Evolutionary conservation across 176 grass and related monocot genomes (phyloP).

Genomic region (Tuctoria greenei): DNA sequence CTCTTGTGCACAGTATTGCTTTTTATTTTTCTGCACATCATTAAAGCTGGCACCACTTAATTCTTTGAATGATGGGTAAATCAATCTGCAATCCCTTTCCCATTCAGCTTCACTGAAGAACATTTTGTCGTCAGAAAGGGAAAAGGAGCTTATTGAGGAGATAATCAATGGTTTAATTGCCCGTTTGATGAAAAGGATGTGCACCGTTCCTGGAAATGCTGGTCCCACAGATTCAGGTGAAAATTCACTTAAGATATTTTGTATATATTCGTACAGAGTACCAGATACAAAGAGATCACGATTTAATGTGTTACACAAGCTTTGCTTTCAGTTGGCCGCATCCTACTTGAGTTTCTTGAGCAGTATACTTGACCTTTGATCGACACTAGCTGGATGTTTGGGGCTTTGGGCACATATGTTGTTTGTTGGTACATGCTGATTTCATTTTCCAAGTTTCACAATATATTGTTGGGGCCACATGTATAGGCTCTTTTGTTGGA

Average conservation of each 20-base stretch:
- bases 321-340: not conserved
- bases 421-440: not conserved
- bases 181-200: conserved; percentile 92
- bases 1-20: not conserved
- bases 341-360: not conserved
- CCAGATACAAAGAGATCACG: conserved; percentile 10
- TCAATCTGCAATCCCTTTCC: conserved; percentile 27
- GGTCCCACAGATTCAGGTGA: conserved; percentile 50
- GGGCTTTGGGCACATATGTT: not conserved
- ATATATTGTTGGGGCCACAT: conserved; percentile 1
- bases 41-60: not conserved
- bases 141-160: conserved; percentile 67
- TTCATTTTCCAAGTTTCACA: conserved; percentile 21
- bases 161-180: conserved; percentile 68
- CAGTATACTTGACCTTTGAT: not conserved
- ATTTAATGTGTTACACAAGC: not conserved
- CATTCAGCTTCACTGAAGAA: conserved; percentile 80
- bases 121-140: conserved; percentile 60
- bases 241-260: conserved; percentile 19
- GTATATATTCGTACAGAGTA: conserved; percentile 22
- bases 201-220: conserved; percentile 48
- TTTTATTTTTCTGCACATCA: not conserved
- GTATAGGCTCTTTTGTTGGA: not conserved
- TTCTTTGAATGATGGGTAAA: conserved; percentile 9
- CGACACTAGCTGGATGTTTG: not conserved